These are phyloP conservation scores for Umbilicaria muhlenbergii DNA, from an alignment of 495 filamentous ascomycete genomes.

Conservation along the genomic window DNA sequence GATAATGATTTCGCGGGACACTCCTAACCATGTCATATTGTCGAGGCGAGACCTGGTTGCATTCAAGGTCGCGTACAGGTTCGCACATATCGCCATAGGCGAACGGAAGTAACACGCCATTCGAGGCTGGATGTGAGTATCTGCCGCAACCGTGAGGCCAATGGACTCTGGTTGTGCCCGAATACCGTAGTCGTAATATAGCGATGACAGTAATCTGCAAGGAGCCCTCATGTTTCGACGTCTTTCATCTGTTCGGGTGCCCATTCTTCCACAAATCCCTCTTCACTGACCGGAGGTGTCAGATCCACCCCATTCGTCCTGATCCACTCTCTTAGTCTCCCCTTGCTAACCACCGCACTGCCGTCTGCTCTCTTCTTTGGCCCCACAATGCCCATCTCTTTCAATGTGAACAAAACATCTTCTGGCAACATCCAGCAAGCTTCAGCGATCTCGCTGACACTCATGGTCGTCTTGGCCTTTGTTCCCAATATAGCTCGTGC, in stretches of 20 bases:
- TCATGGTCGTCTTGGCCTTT: conserved; percentile 26
- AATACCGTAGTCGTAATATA: too few species aligned
- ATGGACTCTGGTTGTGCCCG: too few species aligned
- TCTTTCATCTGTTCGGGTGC: conserved; percentile 3
- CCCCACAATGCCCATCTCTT: conserved; percentile 61
- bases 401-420: conserved; percentile 64
- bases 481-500: conserved; percentile 41
- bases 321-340: conserved; percentile 32
- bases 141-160: too few species aligned
- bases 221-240: not conserved
- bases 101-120: too few species aligned
- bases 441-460: conserved; percentile 38
- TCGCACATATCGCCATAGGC: too few species aligned
- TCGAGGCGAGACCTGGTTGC: too few species aligned
- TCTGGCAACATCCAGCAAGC: conserved; percentile 69
- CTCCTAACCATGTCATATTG: too few species aligned
- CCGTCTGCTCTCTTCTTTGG: conserved; percentile 24
- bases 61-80: too few species aligned
- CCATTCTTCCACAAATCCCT: conserved; percentile 29
- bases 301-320: conserved; percentile 22
- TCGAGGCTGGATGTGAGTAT: too few species aligned
- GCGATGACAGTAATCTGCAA: too few species aligned
- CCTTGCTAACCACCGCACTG: conserved; percentile 24
- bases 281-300: conserved; percentile 30
- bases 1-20: too few species aligned